These are phyloP conservation scores for Fusarium succisae DNA, from an alignment of 2,329 filamentous ascomycete genomes.

Conservation along the genomic window DNA sequence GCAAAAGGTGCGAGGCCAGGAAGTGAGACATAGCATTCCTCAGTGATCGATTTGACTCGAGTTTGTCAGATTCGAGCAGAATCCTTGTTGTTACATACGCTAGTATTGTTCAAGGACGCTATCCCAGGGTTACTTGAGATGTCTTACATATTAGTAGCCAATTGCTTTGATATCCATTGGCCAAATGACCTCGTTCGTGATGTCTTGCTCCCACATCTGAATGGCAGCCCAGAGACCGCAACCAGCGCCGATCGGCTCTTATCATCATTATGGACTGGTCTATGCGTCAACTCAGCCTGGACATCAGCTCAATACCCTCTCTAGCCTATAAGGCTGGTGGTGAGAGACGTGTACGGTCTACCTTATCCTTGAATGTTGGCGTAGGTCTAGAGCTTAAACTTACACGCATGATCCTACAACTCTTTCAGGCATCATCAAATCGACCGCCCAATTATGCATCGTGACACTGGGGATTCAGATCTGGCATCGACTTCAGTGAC, in stretches of 20 bases:
- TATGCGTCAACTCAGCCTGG: not conserved
- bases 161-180: not conserved
- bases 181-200: slow-evolving; percentile 10
- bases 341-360: slow-evolving; percentile 2
- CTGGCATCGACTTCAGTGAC: not conserved
- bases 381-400: not conserved
- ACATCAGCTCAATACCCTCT: not conserved
- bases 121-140: not conserved
- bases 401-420: slow-evolving; percentile 1
- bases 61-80: not conserved
- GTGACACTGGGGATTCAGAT: not conserved
- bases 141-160: not conserved
- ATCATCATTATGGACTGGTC: slow-evolving; percentile 16
- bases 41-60: not conserved
- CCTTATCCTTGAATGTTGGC: not conserved
- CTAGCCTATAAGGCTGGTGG: slow-evolving; percentile 6
- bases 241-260: slow-evolving; percentile 19
- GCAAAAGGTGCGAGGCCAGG: not conserved
- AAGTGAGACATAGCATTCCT: not conserved
- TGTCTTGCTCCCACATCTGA: slow-evolving; percentile 4
- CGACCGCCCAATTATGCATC: not conserved
- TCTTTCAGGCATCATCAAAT: not conserved
- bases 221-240: not conserved
- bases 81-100: not conserved
- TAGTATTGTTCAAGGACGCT: not conserved